Evolutionary conservation across 352 stramenopile genomes (phyloP).

Genomic region (Globisporangium emineosum): DNA sequence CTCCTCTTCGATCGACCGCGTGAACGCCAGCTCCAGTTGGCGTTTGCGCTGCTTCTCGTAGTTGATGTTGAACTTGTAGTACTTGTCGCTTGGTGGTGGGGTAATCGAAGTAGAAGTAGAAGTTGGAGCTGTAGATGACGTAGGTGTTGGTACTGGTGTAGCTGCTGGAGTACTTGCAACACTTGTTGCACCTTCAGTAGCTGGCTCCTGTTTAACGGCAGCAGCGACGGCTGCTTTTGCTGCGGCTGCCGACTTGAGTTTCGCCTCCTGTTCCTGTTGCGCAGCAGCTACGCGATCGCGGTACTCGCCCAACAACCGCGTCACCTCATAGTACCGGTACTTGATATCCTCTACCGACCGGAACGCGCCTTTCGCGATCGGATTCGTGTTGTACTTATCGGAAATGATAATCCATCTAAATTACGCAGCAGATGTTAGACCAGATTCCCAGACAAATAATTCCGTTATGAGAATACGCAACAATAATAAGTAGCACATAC

Average conservation of each 20-base stretch:
- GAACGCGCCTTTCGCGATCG: conserved; percentile 28
- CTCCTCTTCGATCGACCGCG: conserved; percentile 62
- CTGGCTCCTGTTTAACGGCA: conserved; percentile 4
- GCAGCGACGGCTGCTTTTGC: neutral
- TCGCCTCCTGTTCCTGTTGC: neutral
- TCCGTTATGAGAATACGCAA: neutral
- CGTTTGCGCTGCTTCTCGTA: conserved; percentile 77
- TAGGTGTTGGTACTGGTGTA: conserved; percentile 6
- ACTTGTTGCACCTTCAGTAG: neutral
- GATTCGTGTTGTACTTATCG: conserved; percentile 53
- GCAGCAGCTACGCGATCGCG: conserved; percentile 19
- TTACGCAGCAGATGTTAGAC: conserved; percentile 2
- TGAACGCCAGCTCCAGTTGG: conserved; percentile 60
- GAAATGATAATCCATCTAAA: conserved; percentile 58
- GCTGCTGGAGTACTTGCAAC: conserved; percentile 11
- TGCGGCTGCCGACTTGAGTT: neutral
- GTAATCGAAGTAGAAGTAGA: neutral
- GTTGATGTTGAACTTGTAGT: conserved; percentile 55
- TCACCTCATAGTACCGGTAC: conserved; percentile 68
- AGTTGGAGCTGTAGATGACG: neutral
- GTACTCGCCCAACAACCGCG: conserved; percentile 40
- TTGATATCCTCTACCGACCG: conserved; percentile 69
- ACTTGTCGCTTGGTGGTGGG: conserved; percentile 19
- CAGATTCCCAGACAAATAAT: neutral
- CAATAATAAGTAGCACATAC: neutral